These are phyloP conservation scores for Colletotrichum ledebouriae DNA, from an alignment of 2,329 filamentous ascomycete genomes.

Conservation along the genomic window DNA sequence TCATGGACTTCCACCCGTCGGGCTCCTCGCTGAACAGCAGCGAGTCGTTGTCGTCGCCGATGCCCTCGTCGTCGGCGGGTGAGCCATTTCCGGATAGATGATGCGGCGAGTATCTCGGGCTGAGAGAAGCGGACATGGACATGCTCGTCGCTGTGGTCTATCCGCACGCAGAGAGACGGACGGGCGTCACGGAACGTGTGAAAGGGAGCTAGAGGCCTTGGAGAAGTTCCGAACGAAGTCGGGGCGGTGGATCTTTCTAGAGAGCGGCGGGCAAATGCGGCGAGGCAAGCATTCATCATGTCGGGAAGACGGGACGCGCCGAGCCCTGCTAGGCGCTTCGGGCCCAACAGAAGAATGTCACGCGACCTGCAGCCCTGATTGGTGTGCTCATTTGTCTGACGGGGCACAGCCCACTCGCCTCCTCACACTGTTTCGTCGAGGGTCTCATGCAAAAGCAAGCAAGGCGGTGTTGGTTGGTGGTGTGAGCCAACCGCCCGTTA, in stretches of 20 bases:
- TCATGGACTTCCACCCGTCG: slow-evolving; percentile 8
- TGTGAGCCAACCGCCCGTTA: too few species aligned
- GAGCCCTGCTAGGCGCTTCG: slow-evolving; percentile 15
- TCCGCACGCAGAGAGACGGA: not conserved
- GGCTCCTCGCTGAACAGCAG: slow-evolving; percentile 15
- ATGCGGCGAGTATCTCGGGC: slow-evolving; percentile 12
- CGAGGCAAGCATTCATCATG: slow-evolving; percentile 18
- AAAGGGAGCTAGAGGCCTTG: slow-evolving; percentile 4
- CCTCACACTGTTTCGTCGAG: not conserved
- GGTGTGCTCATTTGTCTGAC: not conserved
- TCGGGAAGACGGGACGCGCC: slow-evolving; percentile 15
- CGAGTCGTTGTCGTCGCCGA: slow-evolving; percentile 14
- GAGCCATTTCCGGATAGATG: slow-evolving; percentile 4
- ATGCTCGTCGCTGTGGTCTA: slow-evolving; percentile 2
- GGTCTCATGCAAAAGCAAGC: not conserved
- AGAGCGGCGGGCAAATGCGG: slow-evolving; percentile 8
- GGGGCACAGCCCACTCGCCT: slow-evolving; percentile 10
- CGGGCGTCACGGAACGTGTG: not conserved
- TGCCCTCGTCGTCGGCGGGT: slow-evolving; percentile 9
- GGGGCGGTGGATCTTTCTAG: slow-evolving; percentile 14
- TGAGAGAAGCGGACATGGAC: slow-evolving; percentile 7
- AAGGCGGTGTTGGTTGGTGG: slow-evolving; percentile 5
- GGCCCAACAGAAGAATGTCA: slow-evolving; percentile 16
- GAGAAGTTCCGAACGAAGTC: slow-evolving; percentile 1
- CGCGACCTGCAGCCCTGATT: slow-evolving; percentile 14